Percentiles rank a stretch among this genome's conserved stretches.
These are phyloP conservation scores for Marsdenia floribunda DNA, from an alignment of 257 asterid genomes.

Conservation along the genomic window DNA sequence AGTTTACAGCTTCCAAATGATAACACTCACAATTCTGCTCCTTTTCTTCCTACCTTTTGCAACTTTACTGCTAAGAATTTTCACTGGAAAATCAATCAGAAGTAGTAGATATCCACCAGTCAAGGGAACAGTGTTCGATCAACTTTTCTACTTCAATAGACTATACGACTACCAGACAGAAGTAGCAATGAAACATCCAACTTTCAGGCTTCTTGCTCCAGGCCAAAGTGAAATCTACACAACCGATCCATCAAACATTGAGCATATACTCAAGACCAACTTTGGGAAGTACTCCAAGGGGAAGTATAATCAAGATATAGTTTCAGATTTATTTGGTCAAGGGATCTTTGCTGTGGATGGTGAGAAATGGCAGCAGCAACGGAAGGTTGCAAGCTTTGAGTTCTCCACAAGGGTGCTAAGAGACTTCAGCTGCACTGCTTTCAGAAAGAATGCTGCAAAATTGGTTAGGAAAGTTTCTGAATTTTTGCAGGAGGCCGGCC, in stretches of 20 bases:
- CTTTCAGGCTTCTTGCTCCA: conserved; percentile 42
- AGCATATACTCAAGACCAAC: conserved; percentile 53
- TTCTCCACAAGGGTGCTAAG: conserved; percentile 64
- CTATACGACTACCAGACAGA: conserved; percentile 46
- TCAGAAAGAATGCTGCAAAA: conserved; percentile 47
- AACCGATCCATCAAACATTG: conserved; percentile 45
- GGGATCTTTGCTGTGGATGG: conserved; percentile 74
- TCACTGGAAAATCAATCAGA: conserved; percentile 45
- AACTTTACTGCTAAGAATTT: conserved; percentile 27
- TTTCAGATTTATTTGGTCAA: conserved; percentile 50
- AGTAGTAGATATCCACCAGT: conserved; percentile 49
- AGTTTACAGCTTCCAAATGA: conserved; percentile 3
- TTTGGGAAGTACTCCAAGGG: conserved; percentile 52
- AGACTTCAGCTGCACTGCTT: conserved; percentile 60
- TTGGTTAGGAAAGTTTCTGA: conserved; percentile 33
- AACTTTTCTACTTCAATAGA: conserved; percentile 46
- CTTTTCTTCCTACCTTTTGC: conserved; percentile 1
- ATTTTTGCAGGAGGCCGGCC: conserved; percentile 25
- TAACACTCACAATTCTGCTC: not conserved
- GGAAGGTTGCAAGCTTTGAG: conserved; percentile 67
- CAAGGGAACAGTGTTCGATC: conserved; percentile 57
- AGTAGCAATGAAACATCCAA: conserved; percentile 33
- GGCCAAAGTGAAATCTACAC: conserved; percentile 59
- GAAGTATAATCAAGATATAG: conserved; percentile 34
- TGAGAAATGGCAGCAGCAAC: conserved; percentile 69